Base-by-base conservation (phyloP, 2,329 filamentous ascomycete species). In the Diaporthe sp. region DNA sequence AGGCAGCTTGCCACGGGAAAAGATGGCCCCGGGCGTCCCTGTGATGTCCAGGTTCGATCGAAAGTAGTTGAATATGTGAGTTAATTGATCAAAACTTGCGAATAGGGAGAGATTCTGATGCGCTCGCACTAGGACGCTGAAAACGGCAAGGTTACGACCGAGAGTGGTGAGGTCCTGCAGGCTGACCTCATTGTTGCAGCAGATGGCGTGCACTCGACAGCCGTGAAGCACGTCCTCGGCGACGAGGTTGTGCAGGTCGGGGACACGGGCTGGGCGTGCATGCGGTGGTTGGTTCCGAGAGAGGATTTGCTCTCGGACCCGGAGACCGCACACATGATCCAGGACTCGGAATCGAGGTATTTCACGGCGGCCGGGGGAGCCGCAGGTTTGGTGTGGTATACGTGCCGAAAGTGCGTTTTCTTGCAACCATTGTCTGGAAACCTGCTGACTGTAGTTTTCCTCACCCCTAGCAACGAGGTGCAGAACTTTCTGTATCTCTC, bases 401-500 rank as follows among this genome's bases (percentile, higher is more conserved):
- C 70, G 12, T 72, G 70, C n/a, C 55, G 70, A n/a, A 72, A 72
- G 70, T 72, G 9, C 6, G 70, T 31, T 3, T 4, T 8, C 22
- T 8, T 22, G 7, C 0, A 13, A 47, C 13, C 10, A 20, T 3
- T 20, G 0, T 10, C 31, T 22, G 22, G 12, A 22, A 61, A 6
- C 8, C 17, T 61, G 9, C 70, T 72, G 31, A 72, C 31, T 22
- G n/a, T 15, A 2, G 1, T 8, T 39, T 13, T 25, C 9, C 17
- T 42, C 42, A 6, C 15, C 7, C 31, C 13, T 25, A 72, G 70
- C n/a, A 61, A 72, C 6, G 70, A 72, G 55, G 28, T 72, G 31
- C 70, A 72, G 70, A 72, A 72, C 31, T 61, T 72, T 57, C 17
- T 72, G 31, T 72, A 72, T 17, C 70, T 72, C 28, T 72, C 70